phyloP scores from a whole-genome alignment of 768 basidiomycete genomes.

The Mycena albidolilacea region DNA sequence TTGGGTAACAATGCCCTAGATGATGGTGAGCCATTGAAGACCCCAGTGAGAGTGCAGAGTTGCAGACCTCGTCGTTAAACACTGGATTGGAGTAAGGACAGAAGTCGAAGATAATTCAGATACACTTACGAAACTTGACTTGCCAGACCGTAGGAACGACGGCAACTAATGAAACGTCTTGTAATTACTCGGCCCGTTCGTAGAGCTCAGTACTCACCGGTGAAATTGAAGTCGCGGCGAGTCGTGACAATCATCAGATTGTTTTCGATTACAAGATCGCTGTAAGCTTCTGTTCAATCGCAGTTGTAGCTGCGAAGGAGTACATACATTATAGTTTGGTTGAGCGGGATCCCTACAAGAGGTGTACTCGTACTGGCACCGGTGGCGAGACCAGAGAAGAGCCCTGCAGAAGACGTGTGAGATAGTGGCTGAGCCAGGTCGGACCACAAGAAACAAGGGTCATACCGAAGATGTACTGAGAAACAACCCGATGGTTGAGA shows the following conservation, averaged over 20 bases:
- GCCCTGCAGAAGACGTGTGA: neutral
- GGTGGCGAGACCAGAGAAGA: conserved; percentile 13
- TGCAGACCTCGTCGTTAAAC: conserved; percentile 9
- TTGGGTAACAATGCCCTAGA: conserved; percentile 1
- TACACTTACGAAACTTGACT: neutral
- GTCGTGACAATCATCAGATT: neutral
- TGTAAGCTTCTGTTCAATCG: neutral
- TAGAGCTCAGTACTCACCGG: neutral
- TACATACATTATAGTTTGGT: neutral
- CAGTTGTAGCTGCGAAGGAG: neutral
- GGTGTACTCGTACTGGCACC: conserved; percentile 15
- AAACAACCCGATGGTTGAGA: neutral
- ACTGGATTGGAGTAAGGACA: neutral
- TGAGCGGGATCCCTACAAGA: conserved; percentile 4
- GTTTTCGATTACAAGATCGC: neutral
- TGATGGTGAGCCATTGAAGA: too few relatives aligned
- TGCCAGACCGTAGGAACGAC: neutral
- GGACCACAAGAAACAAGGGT: too few relatives aligned
- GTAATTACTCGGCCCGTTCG: neutral
- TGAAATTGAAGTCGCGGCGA: conserved; percentile 15
- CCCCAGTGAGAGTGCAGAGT: too few relatives aligned
- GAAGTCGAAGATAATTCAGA: neutral
- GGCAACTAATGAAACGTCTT: neutral
- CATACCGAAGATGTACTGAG: conserved; percentile 10
- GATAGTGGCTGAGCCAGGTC: neutral